Percentiles rank a stretch among this genome's conserved stretches.
These are phyloP conservation scores for Syzygium oleosum DNA, from an alignment of 345 rosid species.

Conservation along the genomic window DNA sequence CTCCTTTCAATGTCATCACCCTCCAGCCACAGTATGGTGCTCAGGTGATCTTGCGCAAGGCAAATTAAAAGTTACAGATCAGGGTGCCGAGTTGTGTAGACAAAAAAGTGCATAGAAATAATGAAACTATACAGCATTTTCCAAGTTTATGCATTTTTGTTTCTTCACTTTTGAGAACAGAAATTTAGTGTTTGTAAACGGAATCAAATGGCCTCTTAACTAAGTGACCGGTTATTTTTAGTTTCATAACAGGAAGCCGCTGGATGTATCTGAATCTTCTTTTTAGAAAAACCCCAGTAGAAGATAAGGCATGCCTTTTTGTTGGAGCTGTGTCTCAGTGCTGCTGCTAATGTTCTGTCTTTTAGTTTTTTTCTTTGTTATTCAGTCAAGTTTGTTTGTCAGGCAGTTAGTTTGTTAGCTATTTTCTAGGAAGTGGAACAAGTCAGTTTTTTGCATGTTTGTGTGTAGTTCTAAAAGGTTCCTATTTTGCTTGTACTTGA, in stretches of 20 bases:
- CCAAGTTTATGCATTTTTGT: neutral
- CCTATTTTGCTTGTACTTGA: too few relatives aligned
- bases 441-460: too few relatives aligned
- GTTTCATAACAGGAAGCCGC: neutral
- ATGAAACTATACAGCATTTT: neutral
- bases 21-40: conserved; percentile 5
- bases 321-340: too few relatives aligned
- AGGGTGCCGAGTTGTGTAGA: neutral
- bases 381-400: too few relatives aligned
- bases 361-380: too few relatives aligned
- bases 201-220: neutral
- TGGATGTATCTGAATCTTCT: neutral
- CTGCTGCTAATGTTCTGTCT: too few relatives aligned
- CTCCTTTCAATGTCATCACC: neutral
- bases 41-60: conserved; percentile 1
- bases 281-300: neutral
- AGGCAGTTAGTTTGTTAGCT: too few relatives aligned
- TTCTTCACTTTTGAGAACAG: neutral
- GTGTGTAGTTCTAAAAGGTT: too few relatives aligned
- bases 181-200: neutral
- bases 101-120: neutral
- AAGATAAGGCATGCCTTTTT: neutral
- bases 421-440: too few relatives aligned
- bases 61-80: neutral
- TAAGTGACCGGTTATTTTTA: neutral